Base-by-base conservation (phyloP, 1,284 basidiomycete genomes). In the Trichosporon coremiiforme region DNA sequence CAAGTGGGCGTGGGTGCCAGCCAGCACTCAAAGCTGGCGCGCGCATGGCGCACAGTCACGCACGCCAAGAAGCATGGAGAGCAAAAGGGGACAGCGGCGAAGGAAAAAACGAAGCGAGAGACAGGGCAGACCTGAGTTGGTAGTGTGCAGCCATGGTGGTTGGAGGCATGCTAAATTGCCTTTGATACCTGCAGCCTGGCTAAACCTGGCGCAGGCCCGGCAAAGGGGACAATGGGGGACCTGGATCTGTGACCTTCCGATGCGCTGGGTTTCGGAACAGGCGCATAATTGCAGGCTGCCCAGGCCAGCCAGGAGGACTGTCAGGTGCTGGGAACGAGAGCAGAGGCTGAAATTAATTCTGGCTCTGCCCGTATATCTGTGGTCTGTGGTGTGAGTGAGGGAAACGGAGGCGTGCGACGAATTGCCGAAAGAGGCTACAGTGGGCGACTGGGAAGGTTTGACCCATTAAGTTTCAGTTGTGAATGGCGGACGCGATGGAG, bases 71-170 rank as follows among this genome's bases (percentile, higher is more conserved):
- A 12, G 47, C 47, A 22, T 15, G 47, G 8, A 20, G 6, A 20
- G 20, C n/a, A 20, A 17, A 2, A 47, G 8, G 33, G 17, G 45
- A 47, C 41, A 7, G 15, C 5, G 9, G 41, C n/a, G n/a, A 17
- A 13, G 4, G 2, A 13, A 12, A 12, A 10, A 45, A 45, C 45
- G 45, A 47, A 47, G 45, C 45, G 47, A 22, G 47, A 8, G n/a
- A 22, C 15, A n/a, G 45, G 45, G 17, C 45, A 47, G 17, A 22
- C 45, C 47, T 53, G 47, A 22, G 20, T 15, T 47, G 47, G 47
- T 53, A 53, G 47, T 53, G 47, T 53, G 47, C 47, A 53, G 47
- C 47, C 47, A 53, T 9, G 47, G 47, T n/a, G 47, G 47, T 53
- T 20, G n/a, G 47, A 53, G 47, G 47, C 9, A 53, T 53, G 47